These are phyloP conservation scores for Taphrina populina DNA, from an alignment of 1,139 yeast genomes.

Conservation along the genomic window DNA sequence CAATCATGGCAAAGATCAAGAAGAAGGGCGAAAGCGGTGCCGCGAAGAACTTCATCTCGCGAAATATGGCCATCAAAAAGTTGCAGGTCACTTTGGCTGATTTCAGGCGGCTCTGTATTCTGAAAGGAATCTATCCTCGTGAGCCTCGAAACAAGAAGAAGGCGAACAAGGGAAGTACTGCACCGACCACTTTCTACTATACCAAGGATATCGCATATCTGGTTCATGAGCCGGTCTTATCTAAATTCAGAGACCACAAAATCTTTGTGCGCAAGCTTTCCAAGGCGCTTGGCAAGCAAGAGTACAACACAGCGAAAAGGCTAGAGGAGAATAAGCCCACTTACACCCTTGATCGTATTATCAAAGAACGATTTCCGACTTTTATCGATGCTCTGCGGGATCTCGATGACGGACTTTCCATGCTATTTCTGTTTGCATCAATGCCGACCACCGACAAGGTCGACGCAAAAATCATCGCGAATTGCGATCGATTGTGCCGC, in stretches of 20 bases:
- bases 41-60: slow-evolving; percentile 86
- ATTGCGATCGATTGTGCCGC: slow-evolving; percentile 81
- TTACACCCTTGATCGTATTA: slow-evolving; percentile 82
- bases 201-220: slow-evolving; percentile 90
- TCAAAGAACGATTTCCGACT: slow-evolving; percentile 94
- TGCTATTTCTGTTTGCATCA: slow-evolving; percentile 88
- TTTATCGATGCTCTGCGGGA: slow-evolving; percentile 90
- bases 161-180: slow-evolving; percentile 96
- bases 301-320: slow-evolving; percentile 80
- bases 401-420: slow-evolving; percentile 89
- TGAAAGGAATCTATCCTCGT: slow-evolving; percentile 87
- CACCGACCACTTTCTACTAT: slow-evolving; percentile 92
- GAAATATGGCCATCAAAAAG: slow-evolving; percentile 92
- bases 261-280: slow-evolving; percentile 88
- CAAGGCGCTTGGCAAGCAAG: slow-evolving; percentile 88
- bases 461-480: slow-evolving; percentile 72
- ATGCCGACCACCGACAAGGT: slow-evolving; percentile 92
- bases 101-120: slow-evolving; percentile 77
- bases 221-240: slow-evolving; percentile 90
- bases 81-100: slow-evolving; percentile 95
- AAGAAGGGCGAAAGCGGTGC: slow-evolving; percentile 61
- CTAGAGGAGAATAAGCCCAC: slow-evolving; percentile 77
- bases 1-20: slow-evolving; percentile 34
- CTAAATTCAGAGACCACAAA: slow-evolving; percentile 92
- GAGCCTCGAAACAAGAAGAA: slow-evolving; percentile 95